Percentiles rank a stretch among this genome's conserved stretches.
These are phyloP conservation scores for Malassezia obtusa DNA, from an alignment of 1,284 basidiomycete genomes.

Conservation along the genomic window DNA sequence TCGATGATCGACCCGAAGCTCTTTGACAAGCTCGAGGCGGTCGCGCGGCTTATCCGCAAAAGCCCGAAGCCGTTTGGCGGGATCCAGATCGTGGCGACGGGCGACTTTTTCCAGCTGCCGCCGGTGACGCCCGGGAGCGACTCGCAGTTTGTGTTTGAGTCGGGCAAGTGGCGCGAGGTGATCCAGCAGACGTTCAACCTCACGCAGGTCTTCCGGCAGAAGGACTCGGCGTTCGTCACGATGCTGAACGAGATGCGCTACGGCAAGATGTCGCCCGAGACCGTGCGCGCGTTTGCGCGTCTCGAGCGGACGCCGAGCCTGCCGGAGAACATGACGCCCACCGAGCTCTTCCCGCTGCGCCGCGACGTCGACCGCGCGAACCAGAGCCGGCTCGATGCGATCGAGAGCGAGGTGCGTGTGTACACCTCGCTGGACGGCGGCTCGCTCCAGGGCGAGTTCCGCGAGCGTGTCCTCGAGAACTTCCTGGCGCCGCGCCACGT, in stretches of 20 bases:
- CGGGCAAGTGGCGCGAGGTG: conserved; percentile 66
- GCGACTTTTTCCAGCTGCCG: conserved; percentile 94
- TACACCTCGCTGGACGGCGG: conserved; percentile 34
- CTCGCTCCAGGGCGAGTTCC: conserved; percentile 19
- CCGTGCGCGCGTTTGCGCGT: conserved; percentile 25
- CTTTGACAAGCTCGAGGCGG: conserved; percentile 73
- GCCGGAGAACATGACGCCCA: conserved; percentile 32
- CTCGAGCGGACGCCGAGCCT: conserved; percentile 26
- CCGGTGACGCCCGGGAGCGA: conserved; percentile 59
- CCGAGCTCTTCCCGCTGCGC: conserved; percentile 61
- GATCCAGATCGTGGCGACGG: conserved; percentile 82
- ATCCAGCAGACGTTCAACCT: conserved; percentile 72
- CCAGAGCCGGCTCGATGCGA: conserved; percentile 54
- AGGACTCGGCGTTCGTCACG: conserved; percentile 50
- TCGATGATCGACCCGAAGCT: conserved; percentile 93
- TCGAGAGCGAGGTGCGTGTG: conserved; percentile 22
- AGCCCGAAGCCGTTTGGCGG: conserved; percentile 69
- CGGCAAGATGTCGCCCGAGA: conserved; percentile 28
- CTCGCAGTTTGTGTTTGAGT: conserved; percentile 58
- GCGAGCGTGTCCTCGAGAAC: conserved; percentile 25
- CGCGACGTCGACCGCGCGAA: conserved; percentile 74
- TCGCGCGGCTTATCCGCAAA: conserved; percentile 60
- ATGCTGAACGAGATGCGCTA: conserved; percentile 40
- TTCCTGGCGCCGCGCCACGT: conserved; percentile 50
- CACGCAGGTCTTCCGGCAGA: conserved; percentile 72